Evolutionary conservation across 106 monocot genomes (phyloP), one percentile per base, ranked within the genome.

Genomic region (Xerophyta viscosa): DNA sequence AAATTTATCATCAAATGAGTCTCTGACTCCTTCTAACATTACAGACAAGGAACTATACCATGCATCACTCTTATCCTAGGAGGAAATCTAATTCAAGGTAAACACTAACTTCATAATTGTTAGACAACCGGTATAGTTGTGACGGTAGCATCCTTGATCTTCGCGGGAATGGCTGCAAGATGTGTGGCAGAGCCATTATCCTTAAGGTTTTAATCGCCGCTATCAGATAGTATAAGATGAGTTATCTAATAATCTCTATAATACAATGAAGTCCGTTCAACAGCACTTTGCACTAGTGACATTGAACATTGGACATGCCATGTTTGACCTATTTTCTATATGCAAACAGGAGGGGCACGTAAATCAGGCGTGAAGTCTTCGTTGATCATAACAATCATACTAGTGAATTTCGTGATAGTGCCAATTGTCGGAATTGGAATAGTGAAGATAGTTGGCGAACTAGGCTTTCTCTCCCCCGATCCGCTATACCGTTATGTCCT

Each of bases 401-500:
- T 36, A 7, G 78, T 92, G 18, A 58, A 65, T 8, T 79, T 50
- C 17, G 37, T 87, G 27, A 6, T 82, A 41, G 64, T 83, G 14
- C 92, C 92, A 8, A 14, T 68, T 5, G 44, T 61, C 6, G 92
- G 92, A 9, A 74, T 92, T 4, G 61, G 30, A 0, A 79, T 87
- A 6, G 77, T 87, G 2, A 77, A 65, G 29, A 61, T 49, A 29
- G 92, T 74, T 1, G 61, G 50, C 11, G 37, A 52, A 18, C 36
- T 87, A 9, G 79, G 79, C 24, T 67, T 83, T 23, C 62, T 92
- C 6, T 73, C 87, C 14, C 29, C 41, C 20, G 87, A 92, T 31
- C 87, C 92, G 1, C 20, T 92, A 48, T 87, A 75, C 25, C 67
- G 42, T 31, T 92, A 80, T 55, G 76, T 77, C 4, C 77, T 87